Percentiles rank a stretch among this genome's conserved stretches.
Evolutionary conservation across 2,329 filamentous ascomycete genomes (phyloP).

Genomic region (Neofusicoccum ribis): DNA sequence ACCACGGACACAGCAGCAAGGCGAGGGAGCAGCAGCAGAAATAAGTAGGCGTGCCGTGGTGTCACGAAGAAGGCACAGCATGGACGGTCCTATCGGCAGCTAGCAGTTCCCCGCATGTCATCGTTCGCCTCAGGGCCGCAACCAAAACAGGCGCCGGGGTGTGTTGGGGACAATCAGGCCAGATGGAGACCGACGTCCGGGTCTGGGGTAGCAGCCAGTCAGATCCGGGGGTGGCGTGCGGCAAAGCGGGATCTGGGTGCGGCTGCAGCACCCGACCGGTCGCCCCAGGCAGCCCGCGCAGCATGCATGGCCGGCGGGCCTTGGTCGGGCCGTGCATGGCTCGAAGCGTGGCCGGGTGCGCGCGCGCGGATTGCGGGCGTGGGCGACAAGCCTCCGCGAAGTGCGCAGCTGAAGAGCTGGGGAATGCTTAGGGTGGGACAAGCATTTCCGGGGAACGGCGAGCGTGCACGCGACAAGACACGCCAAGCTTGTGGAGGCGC

Average conservation of each 20-base stretch:
- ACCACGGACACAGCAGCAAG: background rate
- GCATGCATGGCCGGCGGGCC: no score
- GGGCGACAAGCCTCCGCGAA: background rate
- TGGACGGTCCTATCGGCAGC: background rate
- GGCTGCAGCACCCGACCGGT: background rate
- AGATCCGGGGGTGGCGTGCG: conserved; percentile 7
- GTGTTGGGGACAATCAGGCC: background rate
- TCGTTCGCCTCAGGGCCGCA: background rate
- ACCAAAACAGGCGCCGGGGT: conserved; percentile 10
- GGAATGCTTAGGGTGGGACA: background rate
- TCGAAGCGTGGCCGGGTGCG: background rate
- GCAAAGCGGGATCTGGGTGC: background rate
- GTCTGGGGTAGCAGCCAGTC: conserved; percentile 13
- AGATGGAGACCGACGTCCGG: background rate
- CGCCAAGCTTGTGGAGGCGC: background rate
- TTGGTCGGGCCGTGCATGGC: background rate
- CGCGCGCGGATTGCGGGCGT: background rate
- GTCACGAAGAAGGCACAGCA: background rate
- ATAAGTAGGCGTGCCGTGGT: background rate
- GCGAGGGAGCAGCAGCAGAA: background rate
- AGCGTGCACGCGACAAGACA: background rate
- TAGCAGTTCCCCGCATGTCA: conserved; percentile 6
- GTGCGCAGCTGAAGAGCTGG: background rate
- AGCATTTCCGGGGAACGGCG: background rate
- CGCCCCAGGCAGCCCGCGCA: background rate